Conservation (phyloP, 176 grass and related monocot genomes). For the Pharus latifolius region DNA sequence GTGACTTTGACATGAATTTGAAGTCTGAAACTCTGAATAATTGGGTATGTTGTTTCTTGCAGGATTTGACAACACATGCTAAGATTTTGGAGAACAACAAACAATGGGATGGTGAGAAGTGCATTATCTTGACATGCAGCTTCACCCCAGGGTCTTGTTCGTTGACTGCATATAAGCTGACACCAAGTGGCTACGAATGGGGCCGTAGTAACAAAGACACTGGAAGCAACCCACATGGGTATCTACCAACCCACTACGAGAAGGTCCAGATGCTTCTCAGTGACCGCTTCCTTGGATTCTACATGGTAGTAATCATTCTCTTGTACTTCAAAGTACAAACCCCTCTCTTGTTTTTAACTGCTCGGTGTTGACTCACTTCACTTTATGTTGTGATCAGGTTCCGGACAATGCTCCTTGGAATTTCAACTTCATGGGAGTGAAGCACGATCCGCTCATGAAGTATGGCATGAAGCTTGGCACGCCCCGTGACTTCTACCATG, state of each 20-base stretch:
- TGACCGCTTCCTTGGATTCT: constrained; percentile 94
- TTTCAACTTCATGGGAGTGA: constrained; percentile 99
- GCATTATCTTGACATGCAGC: constrained; percentile 93
- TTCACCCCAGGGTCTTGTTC: constrained; percentile 97
- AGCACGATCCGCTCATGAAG: constrained; percentile 78
- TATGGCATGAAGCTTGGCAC: constrained; percentile 78
- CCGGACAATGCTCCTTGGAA: constrained; percentile 91
- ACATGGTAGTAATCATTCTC: constrained; percentile 53
- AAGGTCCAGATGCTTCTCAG: constrained; percentile 99
- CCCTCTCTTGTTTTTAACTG: background rate
- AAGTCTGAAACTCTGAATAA: background rate
- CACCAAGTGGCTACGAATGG: constrained; percentile 92
- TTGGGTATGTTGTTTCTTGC: constrained; percentile 12
- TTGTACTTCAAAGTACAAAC: background rate
- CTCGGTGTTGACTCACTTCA: background rate
- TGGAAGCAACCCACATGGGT: constrained; percentile 96
- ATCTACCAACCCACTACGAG: constrained; percentile 93
- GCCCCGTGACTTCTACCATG: constrained; percentile 80
- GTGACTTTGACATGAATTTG: background rate
- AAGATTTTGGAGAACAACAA: constrained; percentile 88
- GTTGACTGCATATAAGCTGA: constrained; percentile 90
- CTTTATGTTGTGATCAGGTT: constrained; percentile 28
- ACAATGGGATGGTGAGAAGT: constrained; percentile 98
- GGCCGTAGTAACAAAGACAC: constrained; percentile 94
- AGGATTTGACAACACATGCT: constrained; percentile 84